Conservation (phyloP, 352 stramenopile species). For the Phytophthora pistaciae region DNA sequence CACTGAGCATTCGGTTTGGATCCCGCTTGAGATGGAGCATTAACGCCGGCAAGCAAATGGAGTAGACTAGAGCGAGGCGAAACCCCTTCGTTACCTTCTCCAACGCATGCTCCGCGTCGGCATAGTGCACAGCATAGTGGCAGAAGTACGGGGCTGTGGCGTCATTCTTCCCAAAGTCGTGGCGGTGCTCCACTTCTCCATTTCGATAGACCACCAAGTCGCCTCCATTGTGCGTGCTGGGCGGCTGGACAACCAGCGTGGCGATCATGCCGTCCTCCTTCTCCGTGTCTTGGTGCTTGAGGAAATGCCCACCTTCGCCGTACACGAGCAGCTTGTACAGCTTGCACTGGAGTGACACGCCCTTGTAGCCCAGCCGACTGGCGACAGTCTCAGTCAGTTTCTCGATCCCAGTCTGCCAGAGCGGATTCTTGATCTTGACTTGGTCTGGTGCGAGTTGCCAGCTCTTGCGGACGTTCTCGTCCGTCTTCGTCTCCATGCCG, state of each 20-base stretch:
- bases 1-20: too few species aligned
- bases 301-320: conserved; percentile 39
- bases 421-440: background rate
- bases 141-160: too few species aligned
- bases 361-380: conserved; percentile 8
- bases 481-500: background rate
- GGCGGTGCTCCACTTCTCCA: too few species aligned
- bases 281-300: conserved; percentile 50
- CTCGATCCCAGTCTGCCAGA: conserved; percentile 1
- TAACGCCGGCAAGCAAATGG: too few species aligned
- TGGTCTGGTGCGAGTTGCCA: background rate
- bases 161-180: too few species aligned
- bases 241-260: too few species aligned
- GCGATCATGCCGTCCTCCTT: background rate
- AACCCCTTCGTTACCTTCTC: too few species aligned
- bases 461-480: conserved; percentile 19
- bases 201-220: conserved; percentile 15
- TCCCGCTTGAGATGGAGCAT: too few species aligned
- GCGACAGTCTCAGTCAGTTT: conserved; percentile 10
- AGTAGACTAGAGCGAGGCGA: too few species aligned
- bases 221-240: too few species aligned
- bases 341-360: conserved; percentile 6
- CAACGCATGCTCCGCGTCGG: too few species aligned
- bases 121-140: too few species aligned
- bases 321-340: conserved; percentile 56